These are phyloP conservation scores for Tanozyma kutaoensis DNA, from an alignment of 805 yeast species.

Conservation along the genomic window DNA sequence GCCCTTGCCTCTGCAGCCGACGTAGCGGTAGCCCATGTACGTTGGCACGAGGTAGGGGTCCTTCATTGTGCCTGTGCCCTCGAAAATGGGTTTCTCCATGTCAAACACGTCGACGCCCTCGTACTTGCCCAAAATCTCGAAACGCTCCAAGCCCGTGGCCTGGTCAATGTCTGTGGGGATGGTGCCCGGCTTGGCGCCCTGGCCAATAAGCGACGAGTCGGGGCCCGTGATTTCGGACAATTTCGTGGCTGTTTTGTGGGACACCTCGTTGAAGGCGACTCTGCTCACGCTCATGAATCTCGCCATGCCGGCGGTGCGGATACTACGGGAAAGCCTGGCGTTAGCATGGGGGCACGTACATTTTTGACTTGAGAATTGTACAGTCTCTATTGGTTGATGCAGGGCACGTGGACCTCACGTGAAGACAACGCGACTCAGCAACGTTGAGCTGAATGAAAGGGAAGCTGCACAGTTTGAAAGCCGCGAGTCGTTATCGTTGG, in stretches of 20 bases:
- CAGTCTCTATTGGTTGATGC: too few relatives aligned
- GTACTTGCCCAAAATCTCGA: constrained; percentile 83
- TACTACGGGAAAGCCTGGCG: constrained; percentile 23
- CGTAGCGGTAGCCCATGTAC: constrained; percentile 84
- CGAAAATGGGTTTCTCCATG: constrained; percentile 72
- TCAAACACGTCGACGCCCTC: constrained; percentile 95
- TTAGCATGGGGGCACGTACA: constrained; percentile 7
- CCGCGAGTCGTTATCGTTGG: too few relatives aligned
- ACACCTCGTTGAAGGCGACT: constrained; percentile 18
- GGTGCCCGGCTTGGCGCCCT: constrained; percentile 76
- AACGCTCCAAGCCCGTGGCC: constrained; percentile 97
- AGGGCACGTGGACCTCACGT: too few relatives aligned
- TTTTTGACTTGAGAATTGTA: too few relatives aligned
- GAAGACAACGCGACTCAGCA: too few relatives aligned
- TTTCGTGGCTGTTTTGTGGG: constrained; percentile 45
- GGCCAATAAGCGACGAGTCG: constrained; percentile 65
- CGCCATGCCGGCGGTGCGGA: constrained; percentile 17
- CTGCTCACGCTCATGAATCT: constrained; percentile 24
- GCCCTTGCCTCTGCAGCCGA: constrained; percentile 87
- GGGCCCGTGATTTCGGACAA: constrained; percentile 73
- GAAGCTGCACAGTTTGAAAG: too few relatives aligned
- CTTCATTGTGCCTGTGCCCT: constrained; percentile 80
- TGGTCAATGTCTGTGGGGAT: constrained; percentile 93
- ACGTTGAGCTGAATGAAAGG: too few relatives aligned
- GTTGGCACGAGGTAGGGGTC: constrained; percentile 87